phyloP scores from a whole-genome alignment of 2,329 filamentous ascomycete genomes.

The Huntiella bhutanensis region DNA sequence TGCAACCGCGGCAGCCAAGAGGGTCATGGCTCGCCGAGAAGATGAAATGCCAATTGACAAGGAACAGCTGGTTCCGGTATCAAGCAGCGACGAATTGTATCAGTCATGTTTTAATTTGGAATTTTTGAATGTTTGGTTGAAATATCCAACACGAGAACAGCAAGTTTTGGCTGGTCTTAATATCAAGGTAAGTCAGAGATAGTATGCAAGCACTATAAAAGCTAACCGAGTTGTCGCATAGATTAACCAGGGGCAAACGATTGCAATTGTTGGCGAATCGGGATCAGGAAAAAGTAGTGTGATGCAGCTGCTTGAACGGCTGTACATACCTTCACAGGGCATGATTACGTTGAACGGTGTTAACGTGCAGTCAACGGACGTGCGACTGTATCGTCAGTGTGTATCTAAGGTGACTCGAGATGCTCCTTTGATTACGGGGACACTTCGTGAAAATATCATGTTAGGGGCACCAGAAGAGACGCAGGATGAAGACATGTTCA shows the following conservation, averaged over 20 bases:
- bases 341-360: conserved; percentile 27
- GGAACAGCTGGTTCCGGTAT: background rate
- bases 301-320: conserved; percentile 17
- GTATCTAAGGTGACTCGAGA: conserved; percentile 41
- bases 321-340: conserved; percentile 18
- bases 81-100: background rate
- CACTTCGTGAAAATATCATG: conserved; percentile 50
- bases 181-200: conserved; percentile 8
- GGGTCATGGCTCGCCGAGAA: conserved; percentile 22
- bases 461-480: conserved; percentile 18
- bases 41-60: background rate
- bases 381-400: conserved; percentile 30
- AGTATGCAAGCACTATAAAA: background rate
- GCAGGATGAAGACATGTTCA: conserved; percentile 3
- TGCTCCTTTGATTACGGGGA: conserved; percentile 23
- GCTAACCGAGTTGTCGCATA: background rate
- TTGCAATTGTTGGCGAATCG: conserved; percentile 11
- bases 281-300: conserved; percentile 17
- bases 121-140: conserved; percentile 12
- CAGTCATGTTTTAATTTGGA: conserved; percentile 5
- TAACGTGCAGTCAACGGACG: conserved; percentile 23
- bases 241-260: conserved; percentile 11
- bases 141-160: conserved; percentile 10
- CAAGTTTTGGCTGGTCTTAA: conserved; percentile 11
- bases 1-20: conserved; percentile 37